These are phyloP conservation scores for Alternaria sp. DNA, from an alignment of 2,329 filamentous ascomycete species.

Conservation along the genomic window DNA sequence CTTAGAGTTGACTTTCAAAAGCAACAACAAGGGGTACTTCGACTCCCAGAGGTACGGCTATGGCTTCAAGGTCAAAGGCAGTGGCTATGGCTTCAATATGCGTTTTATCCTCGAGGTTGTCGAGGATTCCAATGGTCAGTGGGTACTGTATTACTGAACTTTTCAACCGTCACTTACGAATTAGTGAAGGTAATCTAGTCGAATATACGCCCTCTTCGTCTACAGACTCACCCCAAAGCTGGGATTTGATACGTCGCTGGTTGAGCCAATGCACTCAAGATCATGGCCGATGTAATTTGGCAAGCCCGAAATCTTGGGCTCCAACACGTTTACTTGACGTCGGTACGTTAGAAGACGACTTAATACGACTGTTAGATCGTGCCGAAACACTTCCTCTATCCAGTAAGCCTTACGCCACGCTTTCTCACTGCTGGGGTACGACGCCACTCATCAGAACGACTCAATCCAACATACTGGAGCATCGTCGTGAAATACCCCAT, in stretches of 20 bases:
- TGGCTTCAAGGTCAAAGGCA: background rate
- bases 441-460: background rate
- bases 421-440: slow-evolving; percentile 5
- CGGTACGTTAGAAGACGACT: background rate
- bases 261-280: background rate
- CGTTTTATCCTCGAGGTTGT: background rate
- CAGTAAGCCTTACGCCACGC: background rate
- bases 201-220: background rate
- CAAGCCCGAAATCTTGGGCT: background rate
- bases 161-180: background rate
- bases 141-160: too few relatives aligned
- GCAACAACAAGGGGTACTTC: too few relatives aligned
- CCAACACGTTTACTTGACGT: slow-evolving; percentile 1
- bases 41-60: background rate
- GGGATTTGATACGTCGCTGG: background rate
- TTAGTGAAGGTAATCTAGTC: background rate
- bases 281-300: background rate
- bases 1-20: background rate
- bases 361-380: background rate
- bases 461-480: fast-evolving
- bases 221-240: background rate
- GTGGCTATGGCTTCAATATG: background rate
- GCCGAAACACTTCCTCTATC: background rate
- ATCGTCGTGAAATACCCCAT: background rate
- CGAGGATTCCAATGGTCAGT: background rate